Percentiles rank a stretch among this genome's conserved stretches.
phyloP scores from a whole-genome alignment of 139 green algal genomes.

The Asterochloris erici region DNA sequence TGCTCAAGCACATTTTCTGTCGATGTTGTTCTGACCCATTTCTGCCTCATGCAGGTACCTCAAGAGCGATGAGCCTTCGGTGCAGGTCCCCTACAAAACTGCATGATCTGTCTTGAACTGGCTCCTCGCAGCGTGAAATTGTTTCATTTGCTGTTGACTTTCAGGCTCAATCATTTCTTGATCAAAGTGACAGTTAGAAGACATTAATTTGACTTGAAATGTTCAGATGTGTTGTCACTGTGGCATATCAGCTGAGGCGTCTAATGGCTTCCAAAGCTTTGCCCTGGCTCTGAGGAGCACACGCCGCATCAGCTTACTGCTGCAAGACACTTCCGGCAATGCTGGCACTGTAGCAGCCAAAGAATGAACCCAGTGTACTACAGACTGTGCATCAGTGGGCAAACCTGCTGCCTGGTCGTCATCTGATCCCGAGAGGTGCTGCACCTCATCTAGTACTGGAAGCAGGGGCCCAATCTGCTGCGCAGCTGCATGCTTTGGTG shows the following conservation, averaged over 20 bases:
- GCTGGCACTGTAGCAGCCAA: no score
- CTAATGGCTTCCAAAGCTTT: background rate
- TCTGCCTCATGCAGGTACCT: background rate
- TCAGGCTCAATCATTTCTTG: background rate
- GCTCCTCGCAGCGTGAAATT: no score
- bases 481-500: no score
- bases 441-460: no score
- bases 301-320: no score
- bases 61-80: constrained; percentile 48
- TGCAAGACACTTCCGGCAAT: no score
- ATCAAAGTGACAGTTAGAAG: background rate
- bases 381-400: no score
- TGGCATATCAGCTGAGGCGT: background rate
- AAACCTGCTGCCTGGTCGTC: no score
- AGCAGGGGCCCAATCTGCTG: no score
- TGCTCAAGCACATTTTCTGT: no score
- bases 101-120: constrained; percentile 19
- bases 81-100: constrained; percentile 81
- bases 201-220: background rate
- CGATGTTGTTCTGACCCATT: background rate
- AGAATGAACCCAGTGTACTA: no score
- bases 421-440: no score
- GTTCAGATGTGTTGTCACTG: background rate
- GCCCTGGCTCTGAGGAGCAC: background rate
- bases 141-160: background rate